Evolutionary conservation across 192 early-diverging fungal species (phyloP).

Genomic region (Entomortierella parvispora): DNA sequence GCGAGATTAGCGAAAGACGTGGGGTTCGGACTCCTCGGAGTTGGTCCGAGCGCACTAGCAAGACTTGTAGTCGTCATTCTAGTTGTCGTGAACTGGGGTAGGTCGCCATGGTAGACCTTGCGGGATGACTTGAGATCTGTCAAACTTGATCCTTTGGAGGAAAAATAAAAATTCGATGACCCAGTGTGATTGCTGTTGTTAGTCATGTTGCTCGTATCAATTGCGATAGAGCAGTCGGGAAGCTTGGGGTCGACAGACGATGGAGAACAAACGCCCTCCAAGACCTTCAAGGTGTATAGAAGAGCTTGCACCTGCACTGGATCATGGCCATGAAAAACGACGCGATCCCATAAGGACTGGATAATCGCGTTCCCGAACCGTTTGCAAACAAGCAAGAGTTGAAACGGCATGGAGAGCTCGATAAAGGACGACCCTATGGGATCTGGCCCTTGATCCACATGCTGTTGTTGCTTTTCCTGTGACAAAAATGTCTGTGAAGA

Average conservation of each 20-base stretch:
- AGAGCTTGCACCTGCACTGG: conserved; percentile 14
- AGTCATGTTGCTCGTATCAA: neutral
- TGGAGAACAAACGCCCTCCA: no score
- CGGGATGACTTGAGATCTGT: no score
- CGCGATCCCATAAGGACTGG: conserved; percentile 18
- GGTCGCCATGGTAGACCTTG: no score
- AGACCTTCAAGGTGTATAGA: conserved; percentile 17
- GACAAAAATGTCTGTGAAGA: no score
- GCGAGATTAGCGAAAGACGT: no score
- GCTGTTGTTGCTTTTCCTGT: neutral
- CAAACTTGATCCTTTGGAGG: no score
- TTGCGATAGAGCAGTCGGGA: no score
- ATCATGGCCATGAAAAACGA: conserved; percentile 51
- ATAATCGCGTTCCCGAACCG: conserved; percentile 19
- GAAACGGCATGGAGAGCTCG: conserved; percentile 15
- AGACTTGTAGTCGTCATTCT: neutral
- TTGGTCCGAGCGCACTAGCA: neutral
- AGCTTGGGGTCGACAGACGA: no score
- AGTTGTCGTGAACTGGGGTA: neutral
- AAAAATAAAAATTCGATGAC: no score
- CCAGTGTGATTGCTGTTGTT: no score
- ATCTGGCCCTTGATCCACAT: neutral
- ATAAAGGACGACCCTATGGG: neutral
- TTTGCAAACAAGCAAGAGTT: conserved; percentile 39
- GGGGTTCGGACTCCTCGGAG: neutral